Conservation (phyloP, 2,329 filamentous ascomycete genomes). For the Myotisia sp. region DNA sequence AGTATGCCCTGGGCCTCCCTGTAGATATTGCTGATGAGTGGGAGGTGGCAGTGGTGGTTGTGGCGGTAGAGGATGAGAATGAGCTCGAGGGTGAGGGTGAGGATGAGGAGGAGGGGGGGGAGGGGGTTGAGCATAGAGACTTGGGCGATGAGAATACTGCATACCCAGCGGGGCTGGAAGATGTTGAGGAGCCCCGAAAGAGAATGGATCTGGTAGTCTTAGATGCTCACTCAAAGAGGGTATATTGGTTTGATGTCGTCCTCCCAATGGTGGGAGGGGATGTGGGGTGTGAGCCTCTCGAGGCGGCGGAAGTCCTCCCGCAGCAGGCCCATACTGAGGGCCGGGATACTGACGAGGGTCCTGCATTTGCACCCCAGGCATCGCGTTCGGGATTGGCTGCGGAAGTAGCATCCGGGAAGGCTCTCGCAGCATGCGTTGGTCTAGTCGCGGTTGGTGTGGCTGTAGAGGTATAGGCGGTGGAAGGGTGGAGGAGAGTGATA, state of each 20-base stretch:
- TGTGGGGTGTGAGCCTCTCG: constrained; percentile 6
- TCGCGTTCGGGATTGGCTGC: constrained; percentile 18
- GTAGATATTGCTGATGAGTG: not conserved
- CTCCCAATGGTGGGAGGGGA: constrained; percentile 23
- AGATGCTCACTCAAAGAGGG: constrained; percentile 21
- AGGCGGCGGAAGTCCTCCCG: constrained; percentile 1
- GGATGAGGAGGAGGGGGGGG: constrained; percentile 5
- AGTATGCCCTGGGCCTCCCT: not conserved
- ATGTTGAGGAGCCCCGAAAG: constrained; percentile 20
- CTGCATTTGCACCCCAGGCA: not conserved
- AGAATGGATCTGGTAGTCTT: constrained; percentile 26
- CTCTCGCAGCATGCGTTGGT: constrained; percentile 14
- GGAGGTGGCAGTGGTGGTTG: constrained; percentile 9
- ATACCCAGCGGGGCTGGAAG: constrained; percentile 28
- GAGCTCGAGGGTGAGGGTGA: not conserved
- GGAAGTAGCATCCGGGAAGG: too few relatives aligned
- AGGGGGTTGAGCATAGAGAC: constrained; percentile 14
- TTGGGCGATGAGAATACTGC: constrained; percentile 22
- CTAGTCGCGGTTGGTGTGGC: constrained; percentile 18
- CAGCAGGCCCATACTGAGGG: not conserved
- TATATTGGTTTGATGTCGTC: constrained; percentile 6
- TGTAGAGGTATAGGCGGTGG: constrained; percentile 20
- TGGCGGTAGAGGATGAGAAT: constrained; percentile 7
- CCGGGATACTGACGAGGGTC: constrained; percentile 1
- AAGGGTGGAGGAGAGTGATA: constrained; percentile 14